Base-by-base conservation (phyloP, 345 rosid species). In the Lenwebbia sp. region DNA sequence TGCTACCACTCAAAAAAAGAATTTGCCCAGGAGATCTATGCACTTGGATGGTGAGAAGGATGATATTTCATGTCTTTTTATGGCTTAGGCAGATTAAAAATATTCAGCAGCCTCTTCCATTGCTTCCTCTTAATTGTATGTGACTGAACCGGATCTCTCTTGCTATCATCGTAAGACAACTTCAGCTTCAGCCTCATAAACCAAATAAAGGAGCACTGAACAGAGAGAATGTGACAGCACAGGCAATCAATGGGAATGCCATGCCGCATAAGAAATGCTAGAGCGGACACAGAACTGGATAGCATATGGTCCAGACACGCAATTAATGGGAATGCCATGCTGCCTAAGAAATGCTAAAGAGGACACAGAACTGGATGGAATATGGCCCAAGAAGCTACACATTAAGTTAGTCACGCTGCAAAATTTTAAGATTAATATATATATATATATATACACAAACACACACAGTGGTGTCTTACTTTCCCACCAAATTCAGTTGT, bases 401-500 rank as follows among this genome's bases (percentile, higher is more conserved):
- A 37, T 70, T 25, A 44, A 70, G 78, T 37, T 70, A 2, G 13
- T 37, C 81, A 70, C 9, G 81, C 41, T 70, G 47, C 1, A 70
- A 70, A 60, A 58, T 33, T 54, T 57, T 22, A 84, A 62, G 37
- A 55, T 13, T 53, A 30, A 30, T 7, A 53, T 2, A 53, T 6
- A 17, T 6, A 17, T 5, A 41, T 5, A 44, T 30, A 70, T 19
- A 21, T 53, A 40, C 2, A 30, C 41, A 10, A 7, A 49, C 50
- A 49, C 3, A 49, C 40, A 14, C 28, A 40, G 12, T 17, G 25
- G 3, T n/a, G 30, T 88, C 96, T 92, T 94, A 95, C 98, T 89
- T 92, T 95, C 88, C 99, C 98, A 75, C 99, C 99, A 75, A 95
- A 92, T 91, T 95, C 91, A 4, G 95, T 95, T 65, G 97, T 95